Evolutionary conservation across 441 rosid species (phyloP).

Genomic region (Capsella rubella): DNA sequence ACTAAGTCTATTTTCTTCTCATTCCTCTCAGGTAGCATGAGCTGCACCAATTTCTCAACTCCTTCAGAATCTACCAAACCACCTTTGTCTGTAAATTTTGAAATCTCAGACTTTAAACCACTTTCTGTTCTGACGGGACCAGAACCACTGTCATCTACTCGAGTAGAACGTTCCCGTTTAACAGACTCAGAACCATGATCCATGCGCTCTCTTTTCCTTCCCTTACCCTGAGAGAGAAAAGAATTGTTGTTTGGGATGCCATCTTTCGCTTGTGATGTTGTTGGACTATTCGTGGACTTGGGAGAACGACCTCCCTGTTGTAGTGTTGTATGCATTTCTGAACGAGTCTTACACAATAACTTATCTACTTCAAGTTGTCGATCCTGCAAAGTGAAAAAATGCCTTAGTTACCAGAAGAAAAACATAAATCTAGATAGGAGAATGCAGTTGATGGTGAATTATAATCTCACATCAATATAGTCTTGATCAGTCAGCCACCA

Average conservation of each 20-base stretch:
- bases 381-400: conserved; percentile 50
- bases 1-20: conserved; percentile 82
- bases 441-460: background rate
- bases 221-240: conserved; percentile 75
- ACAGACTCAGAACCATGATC: conserved; percentile 80
- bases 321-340: conserved; percentile 81
- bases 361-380: conserved; percentile 88
- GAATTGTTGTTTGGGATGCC: conserved; percentile 62
- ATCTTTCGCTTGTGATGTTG: conserved; percentile 74
- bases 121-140: conserved; percentile 61
- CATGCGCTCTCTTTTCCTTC: conserved; percentile 91
- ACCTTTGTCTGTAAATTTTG: conserved; percentile 82
- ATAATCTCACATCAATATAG: conserved; percentile 76
- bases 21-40: conserved; percentile 67
- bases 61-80: conserved; percentile 80
- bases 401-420: background rate
- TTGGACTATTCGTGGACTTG: conserved; percentile 75
- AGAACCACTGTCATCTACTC: conserved; percentile 72
- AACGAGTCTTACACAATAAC: conserved; percentile 65
- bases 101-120: conserved; percentile 69
- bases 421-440: background rate
- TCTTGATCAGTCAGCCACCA: conserved; percentile 98
- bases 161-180: conserved; percentile 71
- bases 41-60: conserved; percentile 84
- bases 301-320: conserved; percentile 92